phyloP scores from a whole-genome alignment of 768 basidiomycete genomes.

The Tulasnella sp. region DNA sequence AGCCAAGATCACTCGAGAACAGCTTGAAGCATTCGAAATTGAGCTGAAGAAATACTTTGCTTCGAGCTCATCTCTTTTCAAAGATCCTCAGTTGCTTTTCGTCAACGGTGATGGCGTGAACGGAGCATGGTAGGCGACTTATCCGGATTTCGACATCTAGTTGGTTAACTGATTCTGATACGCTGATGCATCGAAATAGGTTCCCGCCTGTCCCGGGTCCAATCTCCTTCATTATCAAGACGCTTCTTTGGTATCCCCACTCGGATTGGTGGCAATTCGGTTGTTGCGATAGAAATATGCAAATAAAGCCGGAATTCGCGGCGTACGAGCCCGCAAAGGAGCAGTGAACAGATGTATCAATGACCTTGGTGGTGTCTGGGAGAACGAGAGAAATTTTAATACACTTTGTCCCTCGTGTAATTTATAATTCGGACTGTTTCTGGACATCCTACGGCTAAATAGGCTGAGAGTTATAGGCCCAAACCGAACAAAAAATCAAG shows the following conservation, averaged over 20 bases:
- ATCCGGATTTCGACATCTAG: background rate
- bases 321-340: conserved; percentile 15
- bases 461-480: background rate
- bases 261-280: conserved; percentile 23
- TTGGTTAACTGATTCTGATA: background rate
- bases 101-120: conserved; percentile 21
- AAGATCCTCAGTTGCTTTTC: background rate
- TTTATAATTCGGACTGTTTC: background rate
- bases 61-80: background rate
- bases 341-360: background rate
- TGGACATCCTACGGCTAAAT: background rate
- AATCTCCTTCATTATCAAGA: background rate
- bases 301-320: conserved; percentile 20
- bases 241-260: conserved; percentile 7
- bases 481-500: background rate
- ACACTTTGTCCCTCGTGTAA: background rate
- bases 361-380: background rate
- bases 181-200: background rate
- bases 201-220: background rate
- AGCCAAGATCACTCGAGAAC: background rate
- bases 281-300: conserved; percentile 4
- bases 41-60: background rate
- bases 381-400: background rate
- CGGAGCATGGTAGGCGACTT: background rate
- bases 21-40: background rate